Evolutionary conservation across 2,329 filamentous ascomycete species (phyloP), one percentile per base, ranked within the genome.

Genomic region (Alternaria hordeiaustralica): DNA sequence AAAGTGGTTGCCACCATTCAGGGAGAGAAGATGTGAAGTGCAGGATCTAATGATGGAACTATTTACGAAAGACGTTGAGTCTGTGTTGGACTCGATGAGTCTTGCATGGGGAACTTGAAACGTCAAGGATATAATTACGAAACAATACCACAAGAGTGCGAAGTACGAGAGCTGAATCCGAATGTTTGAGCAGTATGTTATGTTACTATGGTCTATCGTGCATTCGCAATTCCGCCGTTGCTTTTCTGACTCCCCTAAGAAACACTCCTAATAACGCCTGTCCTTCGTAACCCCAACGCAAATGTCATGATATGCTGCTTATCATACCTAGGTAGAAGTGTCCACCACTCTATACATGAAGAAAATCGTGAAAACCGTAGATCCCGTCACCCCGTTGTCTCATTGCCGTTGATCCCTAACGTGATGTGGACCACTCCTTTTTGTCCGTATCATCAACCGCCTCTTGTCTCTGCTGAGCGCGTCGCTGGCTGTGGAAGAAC

Each of bases 1-100:
- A 92, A 89, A 78, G 87, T 98, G 12, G 90, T 99, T 66, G 95
- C 95, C 58, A 98, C 96, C 2, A 96, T 98, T 66, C 94, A 98
- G 80, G 96, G 95, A 46, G 92, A 97, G 83, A 89, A 87, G 82
- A 78, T 74, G 60, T 84, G 73, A 80, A 43, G 45, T 9, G 49
- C 20, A 25, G 43, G 15, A n/a, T 13, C 45, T 33, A 6, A 7
- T 13, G 7, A 21, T 20, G n/a, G 30, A 25, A 5, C 20, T 28
- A 25, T 50, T 53, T 25, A 41, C 11, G 15, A 13, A n/a, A 26
- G 15, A 23, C 41, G 47, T 51, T 55, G 21, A 57, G 26, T n/a
- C 9, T 53, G 26, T n/a, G 18, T 8, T 20, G 26, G 20, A 21
- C 18, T 26, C 26, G 13, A 1, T 3, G 11, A 50, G 20, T 13